These are phyloP conservation scores for Mycena indigotica DNA, from an alignment of 768 basidiomycete species.

Conservation along the genomic window DNA sequence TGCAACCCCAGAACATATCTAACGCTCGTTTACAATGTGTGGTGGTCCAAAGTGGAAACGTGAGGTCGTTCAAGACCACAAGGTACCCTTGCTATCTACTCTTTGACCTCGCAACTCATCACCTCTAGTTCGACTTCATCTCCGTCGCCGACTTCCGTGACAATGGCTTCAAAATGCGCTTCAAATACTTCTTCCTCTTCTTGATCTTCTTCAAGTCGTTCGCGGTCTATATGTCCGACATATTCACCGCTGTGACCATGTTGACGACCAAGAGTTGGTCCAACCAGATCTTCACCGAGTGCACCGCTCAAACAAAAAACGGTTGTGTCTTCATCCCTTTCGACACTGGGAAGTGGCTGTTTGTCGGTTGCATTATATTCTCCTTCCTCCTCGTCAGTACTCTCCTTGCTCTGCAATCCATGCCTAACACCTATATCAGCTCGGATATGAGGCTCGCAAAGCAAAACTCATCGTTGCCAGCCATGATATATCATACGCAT, in stretches of 20 bases:
- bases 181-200: constrained; percentile 91
- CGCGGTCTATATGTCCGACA: constrained; percentile 95
- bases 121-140: constrained; percentile 88
- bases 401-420: background rate
- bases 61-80: constrained; percentile 96
- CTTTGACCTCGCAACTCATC: background rate
- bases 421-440: constrained; percentile 42
- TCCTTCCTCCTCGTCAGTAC: constrained; percentile 87
- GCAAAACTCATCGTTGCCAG: constrained; percentile 92
- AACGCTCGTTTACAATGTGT: constrained; percentile 50
- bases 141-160: constrained; percentile 92
- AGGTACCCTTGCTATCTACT: constrained; percentile 52
- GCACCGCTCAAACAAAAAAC: constrained; percentile 46
- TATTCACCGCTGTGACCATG: constrained; percentile 97
- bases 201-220: constrained; percentile 93
- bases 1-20: constrained; percentile 26
- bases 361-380: constrained; percentile 97
- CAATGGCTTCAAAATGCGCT: constrained; percentile 81
- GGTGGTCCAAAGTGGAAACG: constrained; percentile 92
- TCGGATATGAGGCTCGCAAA: constrained; percentile 91
- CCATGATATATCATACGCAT: constrained; percentile 96
- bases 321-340: constrained; percentile 89
- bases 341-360: constrained; percentile 90
- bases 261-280: constrained; percentile 90
- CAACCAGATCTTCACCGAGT: constrained; percentile 85